A percentile compares a stretch with the other conserved stretches of the same genome.
phyloP scores from a whole-genome alignment of 768 basidiomycete species.

The Leccinum uliginosum region DNA sequence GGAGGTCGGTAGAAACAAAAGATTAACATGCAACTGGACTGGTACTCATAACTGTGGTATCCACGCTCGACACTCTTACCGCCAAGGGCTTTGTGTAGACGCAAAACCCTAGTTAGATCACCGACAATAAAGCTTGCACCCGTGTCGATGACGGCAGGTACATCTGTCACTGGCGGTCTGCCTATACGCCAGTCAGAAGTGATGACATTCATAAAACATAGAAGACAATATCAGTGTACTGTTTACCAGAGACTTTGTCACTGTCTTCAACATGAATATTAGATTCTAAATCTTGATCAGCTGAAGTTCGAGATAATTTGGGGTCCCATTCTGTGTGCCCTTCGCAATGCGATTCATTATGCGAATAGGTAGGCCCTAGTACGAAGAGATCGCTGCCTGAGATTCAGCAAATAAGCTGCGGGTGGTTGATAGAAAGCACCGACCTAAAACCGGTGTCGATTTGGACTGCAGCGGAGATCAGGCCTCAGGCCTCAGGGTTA shows the following conservation, averaged over 20 bases:
- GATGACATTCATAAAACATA: not conserved
- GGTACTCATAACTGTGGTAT: not conserved
- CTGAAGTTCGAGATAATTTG: not conserved
- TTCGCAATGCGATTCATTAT: not conserved
- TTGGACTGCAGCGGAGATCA: not conserved
- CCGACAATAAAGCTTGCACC: not conserved
- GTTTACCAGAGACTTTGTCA: not conserved
- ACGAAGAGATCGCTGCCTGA: not conserved
- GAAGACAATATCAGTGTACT: not conserved
- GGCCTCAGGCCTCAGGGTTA: not conserved
- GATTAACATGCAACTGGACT: not conserved
- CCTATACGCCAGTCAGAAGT: not conserved
- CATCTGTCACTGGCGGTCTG: not conserved
- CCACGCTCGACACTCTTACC: not conserved
- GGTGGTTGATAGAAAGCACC: not conserved
- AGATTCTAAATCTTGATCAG: not conserved
- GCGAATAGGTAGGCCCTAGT: not conserved
- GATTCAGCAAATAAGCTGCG: not conserved
- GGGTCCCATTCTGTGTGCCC: not conserved
- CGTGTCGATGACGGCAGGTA: not conserved
- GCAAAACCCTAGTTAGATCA: not conserved
- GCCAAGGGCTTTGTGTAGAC: not conserved
- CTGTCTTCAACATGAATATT: not conserved
- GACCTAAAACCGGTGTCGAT: not conserved
- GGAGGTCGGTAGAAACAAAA: not conserved